Percentiles rank a stretch among this genome's conserved stretches.
These are phyloP conservation scores for Ophiorrhiza pumila DNA, from an alignment of 257 asterid genomes.

Conservation along the genomic window DNA sequence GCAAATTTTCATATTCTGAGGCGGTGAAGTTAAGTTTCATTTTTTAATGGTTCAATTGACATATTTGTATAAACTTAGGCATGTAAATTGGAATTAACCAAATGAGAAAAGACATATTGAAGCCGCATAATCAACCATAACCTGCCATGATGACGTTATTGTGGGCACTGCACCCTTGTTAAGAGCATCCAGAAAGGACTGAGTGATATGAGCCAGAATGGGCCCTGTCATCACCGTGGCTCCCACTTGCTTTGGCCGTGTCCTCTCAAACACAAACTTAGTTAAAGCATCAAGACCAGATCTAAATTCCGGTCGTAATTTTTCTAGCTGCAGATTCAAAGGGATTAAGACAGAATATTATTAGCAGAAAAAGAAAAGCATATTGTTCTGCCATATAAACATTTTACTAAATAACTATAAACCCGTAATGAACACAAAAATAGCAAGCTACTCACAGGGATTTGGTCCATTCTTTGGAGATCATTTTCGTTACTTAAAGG, in stretches of 20 bases:
- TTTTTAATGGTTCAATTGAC: not conserved
- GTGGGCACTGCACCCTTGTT: constrained; percentile 98
- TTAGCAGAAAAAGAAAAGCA: not conserved
- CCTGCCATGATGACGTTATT: constrained; percentile 99
- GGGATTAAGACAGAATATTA: not conserved
- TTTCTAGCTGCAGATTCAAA: constrained; percentile 54
- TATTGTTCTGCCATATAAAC: not conserved
- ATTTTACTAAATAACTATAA: not conserved
- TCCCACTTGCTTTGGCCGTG: constrained; percentile 94
- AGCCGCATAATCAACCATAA: constrained; percentile 27
- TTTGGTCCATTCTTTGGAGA: constrained; percentile 88
- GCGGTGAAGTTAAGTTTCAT: not conserved
- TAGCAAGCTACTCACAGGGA: constrained; percentile 48
- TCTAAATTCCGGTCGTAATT: constrained; percentile 82
- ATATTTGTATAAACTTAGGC: not conserved
- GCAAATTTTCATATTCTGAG: not conserved
- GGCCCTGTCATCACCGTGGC: constrained; percentile 96
- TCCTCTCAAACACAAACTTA: constrained; percentile 86
- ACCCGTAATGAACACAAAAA: not conserved
- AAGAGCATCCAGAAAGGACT: constrained; percentile 91
- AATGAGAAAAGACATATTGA: constrained; percentile 7
- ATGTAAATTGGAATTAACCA: not conserved
- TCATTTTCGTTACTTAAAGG: constrained; percentile 83
- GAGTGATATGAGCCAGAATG: constrained; percentile 81
- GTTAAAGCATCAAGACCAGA: constrained; percentile 88